These are phyloP conservation scores for Penicillium glabrum DNA, from an alignment of 2,329 filamentous ascomycete genomes.

Conservation along the genomic window DNA sequence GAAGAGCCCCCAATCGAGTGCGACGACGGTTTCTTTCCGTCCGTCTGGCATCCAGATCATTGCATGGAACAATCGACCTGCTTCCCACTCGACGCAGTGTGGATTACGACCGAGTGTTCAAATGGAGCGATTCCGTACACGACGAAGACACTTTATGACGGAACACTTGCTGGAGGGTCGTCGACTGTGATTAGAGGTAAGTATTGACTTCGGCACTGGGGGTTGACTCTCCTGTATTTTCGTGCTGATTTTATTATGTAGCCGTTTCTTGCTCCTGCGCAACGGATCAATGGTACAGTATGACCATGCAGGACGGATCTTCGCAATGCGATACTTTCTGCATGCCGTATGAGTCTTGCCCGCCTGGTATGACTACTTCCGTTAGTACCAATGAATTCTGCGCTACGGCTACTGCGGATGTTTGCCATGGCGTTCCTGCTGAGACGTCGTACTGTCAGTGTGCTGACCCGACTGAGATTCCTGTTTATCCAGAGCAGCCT, in stretches of 20 bases:
- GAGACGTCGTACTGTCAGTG: conserved; percentile 18
- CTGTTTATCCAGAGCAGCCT: conserved; percentile 19
- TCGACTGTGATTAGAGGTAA: conserved; percentile 22
- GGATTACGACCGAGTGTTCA: conserved; percentile 25
- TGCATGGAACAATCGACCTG: conserved; percentile 23
- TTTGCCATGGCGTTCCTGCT: conserved; percentile 10
- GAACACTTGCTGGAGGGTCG: conserved; percentile 16
- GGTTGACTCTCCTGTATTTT: neutral
- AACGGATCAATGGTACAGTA: conserved; percentile 24
- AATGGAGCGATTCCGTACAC: conserved; percentile 22
- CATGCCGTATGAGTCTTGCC: conserved; percentile 24
- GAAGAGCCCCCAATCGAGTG: conserved; percentile 19
- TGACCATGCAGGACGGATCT: conserved; percentile 6
- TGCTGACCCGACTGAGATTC: conserved; percentile 12
- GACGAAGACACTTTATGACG: conserved; percentile 22
- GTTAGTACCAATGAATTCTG: conserved; percentile 19
- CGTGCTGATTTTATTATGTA: neutral
- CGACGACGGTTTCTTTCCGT: conserved; percentile 20
- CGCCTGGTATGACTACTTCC: conserved; percentile 25
- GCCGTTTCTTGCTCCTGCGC: conserved; percentile 26
- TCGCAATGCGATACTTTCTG: conserved; percentile 21
- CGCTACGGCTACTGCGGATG: conserved; percentile 12
- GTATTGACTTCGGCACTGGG: neutral
- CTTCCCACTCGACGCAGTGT: conserved; percentile 21
- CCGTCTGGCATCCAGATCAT: conserved; percentile 26